Evolutionary conservation across 306 rosid species (phyloP), one percentile per base, ranked within the genome.

Genomic region (Carpinus fangiana): DNA sequence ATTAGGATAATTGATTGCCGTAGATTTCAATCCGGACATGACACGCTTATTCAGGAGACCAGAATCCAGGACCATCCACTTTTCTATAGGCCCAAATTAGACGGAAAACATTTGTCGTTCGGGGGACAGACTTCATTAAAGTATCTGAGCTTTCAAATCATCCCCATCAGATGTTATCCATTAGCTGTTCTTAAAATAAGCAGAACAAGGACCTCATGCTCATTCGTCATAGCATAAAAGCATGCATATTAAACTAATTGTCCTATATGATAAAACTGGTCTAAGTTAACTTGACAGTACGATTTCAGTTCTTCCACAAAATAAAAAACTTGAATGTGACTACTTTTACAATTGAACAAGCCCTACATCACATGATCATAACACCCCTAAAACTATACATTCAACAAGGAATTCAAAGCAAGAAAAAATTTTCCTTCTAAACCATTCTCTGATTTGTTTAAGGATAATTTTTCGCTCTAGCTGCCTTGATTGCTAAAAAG

Each of bases 311-410:
- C 54, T 76, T 76, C 70, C 26, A 72, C 21, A 66, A 54, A 75
- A 76, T 56, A 51, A 82, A 77, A 56, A 70, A 74, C 56, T 75
- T 71, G 70, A 51, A 68, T 53, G 64, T 12, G 76, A 77, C 65
- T 72, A 72, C 41, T 71, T 79, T 85, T 60, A 82, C 78, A 77
- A 78, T 83, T 88, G 67, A 69, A 65, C 51, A 23, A 46, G 61
- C 56, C 17, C 13, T 51, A 64, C 74, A 53, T 65, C 53, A 70
- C 13, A 18, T 26, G 76, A 36, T 50, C 52, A 72, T 17, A 53
- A 18, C 12, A 56, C 75, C 67, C 67, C 12, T 31, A 70, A 28
- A 78, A 7, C 34, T 71, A 18, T 31, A 68, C 57, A 26, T 3
- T 70, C 38, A 28, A 14, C 11, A 67, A 41, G 71, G 48, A 66